Base-by-base conservation (phyloP, 106 monocot species). In the Acorus calamus region DNA sequence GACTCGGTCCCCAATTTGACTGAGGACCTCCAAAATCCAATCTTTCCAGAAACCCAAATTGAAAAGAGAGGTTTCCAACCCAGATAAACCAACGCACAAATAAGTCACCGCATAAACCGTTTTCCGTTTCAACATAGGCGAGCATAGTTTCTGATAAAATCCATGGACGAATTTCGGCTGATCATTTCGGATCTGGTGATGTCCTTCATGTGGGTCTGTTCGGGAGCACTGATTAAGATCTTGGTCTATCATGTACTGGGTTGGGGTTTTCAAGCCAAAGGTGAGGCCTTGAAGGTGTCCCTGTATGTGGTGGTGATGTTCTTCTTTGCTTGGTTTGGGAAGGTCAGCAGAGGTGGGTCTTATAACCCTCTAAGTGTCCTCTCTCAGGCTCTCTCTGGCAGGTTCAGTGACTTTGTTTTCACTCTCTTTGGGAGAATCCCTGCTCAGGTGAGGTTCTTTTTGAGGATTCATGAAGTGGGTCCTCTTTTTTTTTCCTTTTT, bases 331-430 rank as follows among this genome's bases (percentile, higher is more conserved):
- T 81, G 84, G 88, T 72, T 92, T 5, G 78, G 72, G 42, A 59
- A 56, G 2, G 8, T 75, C 62, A 81, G 83, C 28, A 11, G 69
- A 2, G 98, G 98, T 4, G 98, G 66, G 0, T 60, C 98, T 46
- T 88, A 86, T 60, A 98, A 98, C 70, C 98, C 98, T 11, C 77
- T 98, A 44, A 83, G 79, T 47, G 80, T 92, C 41, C 79, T 98
- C 47, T 67, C 77, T 44, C 59, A 59, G 51, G 83, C 98, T 7
- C 64, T 96, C 60, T 51, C 74, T 2, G 81, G 79, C 12, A 64
- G 65, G 2, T 46, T 72, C 28, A 7, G 69, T 11, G 69, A 57
- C 4, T 85, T 92, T 64, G 61, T 92, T 10, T 77, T 92, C 76
- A 70, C 77, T 4, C 67, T 80, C 7, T 71, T 98, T 9, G 85